Base-by-base conservation (phyloP, 345 rosid species). In the Aegle marmelos region DNA sequence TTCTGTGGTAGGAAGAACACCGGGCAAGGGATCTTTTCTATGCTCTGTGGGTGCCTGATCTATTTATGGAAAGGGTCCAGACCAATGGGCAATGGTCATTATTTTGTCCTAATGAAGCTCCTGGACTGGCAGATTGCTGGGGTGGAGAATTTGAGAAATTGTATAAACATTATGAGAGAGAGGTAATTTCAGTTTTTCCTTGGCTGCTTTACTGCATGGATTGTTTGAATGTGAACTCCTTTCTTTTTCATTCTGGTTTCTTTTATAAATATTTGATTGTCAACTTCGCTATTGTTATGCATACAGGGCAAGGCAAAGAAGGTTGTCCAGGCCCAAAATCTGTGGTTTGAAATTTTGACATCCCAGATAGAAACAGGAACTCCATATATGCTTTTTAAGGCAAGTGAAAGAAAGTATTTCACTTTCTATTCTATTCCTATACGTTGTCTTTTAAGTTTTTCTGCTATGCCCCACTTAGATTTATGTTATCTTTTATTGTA, bases 341-440 rank as follows among this genome's bases (percentile, higher is more conserved):
- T 92, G 3, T 95, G 98, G 98, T 91, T 89, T 82, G 98, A 91
- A 80, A 86, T 95, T 48, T 81, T 95, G 76, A 92, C 82, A 57
- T 92, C 99, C 27, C 99, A 95, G 76, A 91, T 95, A 21, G 99
- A 95, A 84, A 95, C 99, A 37, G 99, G 99, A 54, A 95, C 97
- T 25, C 99, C 99, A 9, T 95, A 95, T 79, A 95, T 95, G 98
- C 92, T 95, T 64, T 93, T 88, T 81, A 95, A 95, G 98, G 99
- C 92, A 72, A 70, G 50, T 70, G 17, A 17, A 68, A 9, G 5
- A 19, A 68, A 4, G 17, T 33, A 16, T 66, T 60, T 13, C 45
- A 59, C 7, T 22, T 74, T 21, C 57, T 39, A 1, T 57, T 56
- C 54, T 48, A 54, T 28, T 25, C 71, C 28, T 33, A 3, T 21